Evolutionary conservation across 306 rosid genomes (phyloP).

Genomic region (Rosa rugosa): DNA sequence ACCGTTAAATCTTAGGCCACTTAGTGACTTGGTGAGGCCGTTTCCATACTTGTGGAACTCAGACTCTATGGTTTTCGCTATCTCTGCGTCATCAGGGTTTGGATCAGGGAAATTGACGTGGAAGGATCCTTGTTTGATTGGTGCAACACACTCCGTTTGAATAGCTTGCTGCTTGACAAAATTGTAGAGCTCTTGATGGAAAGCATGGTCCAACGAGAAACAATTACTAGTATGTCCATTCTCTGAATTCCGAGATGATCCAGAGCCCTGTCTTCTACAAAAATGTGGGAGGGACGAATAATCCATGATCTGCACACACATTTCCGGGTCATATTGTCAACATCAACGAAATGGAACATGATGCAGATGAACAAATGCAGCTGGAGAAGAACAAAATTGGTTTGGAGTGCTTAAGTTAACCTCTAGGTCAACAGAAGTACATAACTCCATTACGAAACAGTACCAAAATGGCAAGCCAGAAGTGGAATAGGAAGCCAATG

Average conservation of each 20-base stretch:
- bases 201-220: slow-evolving; percentile 65
- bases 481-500: background rate
- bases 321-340: slow-evolving; percentile 10
- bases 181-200: slow-evolving; percentile 79
- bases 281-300: slow-evolving; percentile 85
- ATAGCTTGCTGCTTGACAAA: slow-evolving; percentile 56
- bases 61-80: slow-evolving; percentile 62
- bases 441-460: background rate
- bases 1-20: slow-evolving; percentile 43
- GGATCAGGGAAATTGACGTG: slow-evolving; percentile 82
- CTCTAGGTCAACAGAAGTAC: background rate
- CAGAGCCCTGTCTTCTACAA: slow-evolving; percentile 69
- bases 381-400: background rate
- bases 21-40: slow-evolving; percentile 32
- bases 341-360: slow-evolving; percentile 1
- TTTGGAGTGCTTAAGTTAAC: background rate
- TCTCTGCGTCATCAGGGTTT: slow-evolving; percentile 54
- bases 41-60: slow-evolving; percentile 68
- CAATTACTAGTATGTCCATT: slow-evolving; percentile 48
- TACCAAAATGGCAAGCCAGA: background rate
- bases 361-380: background rate
- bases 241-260: slow-evolving; percentile 52
- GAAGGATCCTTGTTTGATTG: slow-evolving; percentile 68
- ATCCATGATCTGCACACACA: slow-evolving; percentile 72
- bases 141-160: slow-evolving; percentile 40